Evolutionary conservation across 768 basidiomycete genomes (phyloP).

Genomic region (Auricularia sp.): DNA sequence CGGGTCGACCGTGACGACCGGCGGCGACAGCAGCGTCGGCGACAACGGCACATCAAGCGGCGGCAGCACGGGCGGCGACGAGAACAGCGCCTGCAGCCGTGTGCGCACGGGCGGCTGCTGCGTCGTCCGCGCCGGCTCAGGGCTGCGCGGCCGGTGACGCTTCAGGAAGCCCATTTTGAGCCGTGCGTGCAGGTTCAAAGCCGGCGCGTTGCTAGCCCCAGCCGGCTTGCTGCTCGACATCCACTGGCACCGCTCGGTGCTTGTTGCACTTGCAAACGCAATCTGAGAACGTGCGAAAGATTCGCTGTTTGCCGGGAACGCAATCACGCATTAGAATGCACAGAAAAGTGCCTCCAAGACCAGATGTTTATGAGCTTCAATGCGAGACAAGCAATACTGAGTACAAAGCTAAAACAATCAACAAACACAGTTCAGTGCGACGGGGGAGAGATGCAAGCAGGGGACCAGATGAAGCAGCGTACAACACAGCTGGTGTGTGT

Average conservation of each 20-base stretch:
- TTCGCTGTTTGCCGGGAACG: too few species aligned
- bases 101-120: conserved; percentile 26
- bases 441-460: neutral
- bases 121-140: neutral
- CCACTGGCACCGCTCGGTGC: too few species aligned
- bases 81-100: conserved; percentile 44
- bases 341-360: too few species aligned
- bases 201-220: too few species aligned
- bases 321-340: too few species aligned
- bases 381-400: neutral
- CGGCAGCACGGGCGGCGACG: conserved; percentile 18
- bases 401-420: neutral
- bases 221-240: too few species aligned
- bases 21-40: conserved; percentile 16
- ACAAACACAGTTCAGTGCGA: neutral
- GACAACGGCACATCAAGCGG: conserved; percentile 16
- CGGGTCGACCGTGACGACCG: conserved; percentile 14
- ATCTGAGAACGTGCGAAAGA: too few species aligned
- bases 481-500: neutral
- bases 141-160: neutral
- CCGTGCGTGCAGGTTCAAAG: neutral
- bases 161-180: neutral
- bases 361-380: neutral
- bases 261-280: too few species aligned
- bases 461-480: neutral